Percentiles rank a stretch among this genome's conserved stretches.
Evolutionary conservation across 495 filamentous ascomycete genomes (phyloP).

Genomic region (Penicillium dipodomyicola): DNA sequence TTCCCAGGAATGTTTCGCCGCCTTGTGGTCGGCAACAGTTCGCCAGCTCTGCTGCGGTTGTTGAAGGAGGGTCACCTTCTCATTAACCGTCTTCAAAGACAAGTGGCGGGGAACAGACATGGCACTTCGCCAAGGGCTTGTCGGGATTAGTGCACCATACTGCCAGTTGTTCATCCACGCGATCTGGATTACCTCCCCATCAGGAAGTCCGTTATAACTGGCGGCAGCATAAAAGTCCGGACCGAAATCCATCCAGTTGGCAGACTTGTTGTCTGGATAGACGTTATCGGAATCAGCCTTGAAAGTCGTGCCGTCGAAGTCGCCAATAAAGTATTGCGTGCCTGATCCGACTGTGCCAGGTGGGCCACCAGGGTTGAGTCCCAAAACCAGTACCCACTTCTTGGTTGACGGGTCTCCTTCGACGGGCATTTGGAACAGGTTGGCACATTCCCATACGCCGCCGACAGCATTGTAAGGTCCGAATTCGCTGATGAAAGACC

Average conservation of each 20-base stretch:
- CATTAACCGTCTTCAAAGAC: conserved; percentile 26
- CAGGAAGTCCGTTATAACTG: conserved; percentile 8
- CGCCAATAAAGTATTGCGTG: conserved; percentile 37
- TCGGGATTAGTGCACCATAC: conserved; percentile 38
- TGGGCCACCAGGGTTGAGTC: conserved; percentile 57
- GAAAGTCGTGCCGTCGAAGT: conserved; percentile 39
- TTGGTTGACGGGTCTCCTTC: conserved; percentile 15
- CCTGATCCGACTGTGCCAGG: conserved; percentile 46
- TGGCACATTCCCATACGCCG: conserved; percentile 59
- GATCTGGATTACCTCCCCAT: conserved; percentile 41
- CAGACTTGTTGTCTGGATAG: neutral
- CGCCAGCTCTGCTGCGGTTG: conserved; percentile 13
- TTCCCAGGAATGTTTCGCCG: neutral
- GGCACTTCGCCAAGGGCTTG: conserved; percentile 48
- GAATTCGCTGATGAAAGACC: conserved; percentile 56
- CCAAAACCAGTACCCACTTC: conserved; percentile 50
- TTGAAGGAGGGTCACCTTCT: conserved; percentile 21
- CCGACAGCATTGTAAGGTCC: conserved; percentile 50
- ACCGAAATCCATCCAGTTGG: conserved; percentile 9
- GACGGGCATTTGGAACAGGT: conserved; percentile 42
- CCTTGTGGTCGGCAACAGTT: neutral
- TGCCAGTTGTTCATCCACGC: conserved; percentile 64
- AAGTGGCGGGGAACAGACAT: conserved; percentile 50
- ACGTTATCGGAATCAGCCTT: conserved; percentile 23
- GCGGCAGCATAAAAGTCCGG: conserved; percentile 5